Evolutionary conservation across 306 rosid species (phyloP), one percentile per base, ranked within the genome.

Genomic region (Pyrus bretschneideri): DNA sequence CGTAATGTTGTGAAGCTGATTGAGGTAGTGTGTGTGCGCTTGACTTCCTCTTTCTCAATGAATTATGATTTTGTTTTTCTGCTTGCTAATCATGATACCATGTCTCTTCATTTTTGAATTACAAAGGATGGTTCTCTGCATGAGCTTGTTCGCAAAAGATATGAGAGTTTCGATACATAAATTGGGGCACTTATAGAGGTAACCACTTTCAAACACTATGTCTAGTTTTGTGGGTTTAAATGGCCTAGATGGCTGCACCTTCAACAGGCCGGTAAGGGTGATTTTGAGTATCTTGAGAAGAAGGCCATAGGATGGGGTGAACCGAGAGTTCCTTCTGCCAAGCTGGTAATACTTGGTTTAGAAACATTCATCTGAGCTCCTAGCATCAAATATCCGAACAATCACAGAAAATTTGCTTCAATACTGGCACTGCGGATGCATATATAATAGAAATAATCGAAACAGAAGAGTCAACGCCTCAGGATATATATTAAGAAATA

Each of bases 261-360:
- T 87, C 38, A 67, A 52, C 76, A 95, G 99, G 93, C 96, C 65
- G 97, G 99, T 44, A 89, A 92, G 81, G 97, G 89, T 35, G 97
- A 95, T 89, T 95, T 95, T 78, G 97, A 95, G 42, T 55, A 78
- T 77, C 97, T 95, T 57, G 99, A 89, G 92, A 92, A 88, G 86
- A 89, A 89, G 82, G 91, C 79, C 81, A 81, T 84, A 80, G 96
- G 89, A 86, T 88, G 93, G 97, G 97, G 93, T 79, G 99, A 92
- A 73, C 97, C 90, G 3, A 87, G 81, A 79, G 97, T 95, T 83
- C 85, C 97, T 83, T 95, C 97, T 44, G 97, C 91, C 6, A 95
- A 95, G 81, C 99, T 92, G 99, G 99, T 95, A 89, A 78, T 71
- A 31, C 40, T 30, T 17, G 25, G 18, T 25, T 60, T 4, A 4